Evolutionary conservation across 2,329 filamentous ascomycete genomes (phyloP).

Genomic region (Colletotrichum sp.): DNA sequence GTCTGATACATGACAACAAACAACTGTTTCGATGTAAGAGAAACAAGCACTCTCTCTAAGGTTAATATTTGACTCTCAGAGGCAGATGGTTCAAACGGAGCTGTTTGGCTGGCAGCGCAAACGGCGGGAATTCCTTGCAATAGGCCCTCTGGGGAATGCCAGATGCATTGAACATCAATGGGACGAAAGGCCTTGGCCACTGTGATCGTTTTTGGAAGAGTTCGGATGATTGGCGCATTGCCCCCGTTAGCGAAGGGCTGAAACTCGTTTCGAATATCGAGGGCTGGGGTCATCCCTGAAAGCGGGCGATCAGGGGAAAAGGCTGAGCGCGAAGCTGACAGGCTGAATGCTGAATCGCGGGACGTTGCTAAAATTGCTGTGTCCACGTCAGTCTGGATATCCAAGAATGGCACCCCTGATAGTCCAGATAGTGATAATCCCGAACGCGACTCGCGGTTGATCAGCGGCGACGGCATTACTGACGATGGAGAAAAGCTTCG

Average conservation of each 20-base stretch:
- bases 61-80: neutral
- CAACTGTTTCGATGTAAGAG: neutral
- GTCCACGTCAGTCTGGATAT: conserved; percentile 2
- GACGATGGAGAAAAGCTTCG: neutral
- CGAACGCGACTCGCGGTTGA: conserved; percentile 6
- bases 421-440: conserved; percentile 3
- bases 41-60: conserved; percentile 1
- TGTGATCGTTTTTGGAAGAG: neutral
- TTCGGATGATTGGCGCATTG: conserved; percentile 17
- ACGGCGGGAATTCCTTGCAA: neutral
- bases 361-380: neutral
- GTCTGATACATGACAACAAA: neutral
- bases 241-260: neutral
- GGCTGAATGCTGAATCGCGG: neutral
- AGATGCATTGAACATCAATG: neutral
- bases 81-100: neutral
- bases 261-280: conserved; percentile 4
- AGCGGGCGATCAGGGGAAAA: neutral
- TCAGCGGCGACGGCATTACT: neutral
- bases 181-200: neutral
- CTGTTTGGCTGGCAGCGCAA: neutral
- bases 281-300: neutral
- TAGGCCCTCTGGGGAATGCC: neutral
- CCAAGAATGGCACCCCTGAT: neutral
- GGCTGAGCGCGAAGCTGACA: neutral